phyloP scores from a whole-genome alignment of 2,329 filamentous ascomycete genomes.

The Phaeosphaeriaceae sp. region DNA sequence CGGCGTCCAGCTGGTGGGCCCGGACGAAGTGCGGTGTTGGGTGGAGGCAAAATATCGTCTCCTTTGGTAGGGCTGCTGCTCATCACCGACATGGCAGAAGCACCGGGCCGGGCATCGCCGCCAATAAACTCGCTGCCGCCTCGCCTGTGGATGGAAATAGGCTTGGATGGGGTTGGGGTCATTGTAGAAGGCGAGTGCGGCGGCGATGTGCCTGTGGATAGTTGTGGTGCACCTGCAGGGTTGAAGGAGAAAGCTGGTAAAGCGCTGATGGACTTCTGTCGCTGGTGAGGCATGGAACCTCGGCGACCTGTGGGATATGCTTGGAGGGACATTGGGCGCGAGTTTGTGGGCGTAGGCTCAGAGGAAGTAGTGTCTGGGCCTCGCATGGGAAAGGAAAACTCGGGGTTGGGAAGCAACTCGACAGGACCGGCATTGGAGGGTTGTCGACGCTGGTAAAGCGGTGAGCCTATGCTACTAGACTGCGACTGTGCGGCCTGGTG shows the following conservation, averaged over 20 bases:
- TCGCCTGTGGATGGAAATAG: slow-evolving; percentile 68
- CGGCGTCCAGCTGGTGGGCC: slow-evolving; percentile 63
- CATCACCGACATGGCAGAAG: slow-evolving; percentile 59
- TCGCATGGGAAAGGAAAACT: slow-evolving; percentile 57
- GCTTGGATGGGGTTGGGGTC: slow-evolving; percentile 58
- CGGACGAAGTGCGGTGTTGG: slow-evolving; percentile 57
- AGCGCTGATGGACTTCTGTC: slow-evolving; percentile 52
- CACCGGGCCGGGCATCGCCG: slow-evolving; percentile 62
- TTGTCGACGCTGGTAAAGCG: slow-evolving; percentile 46
- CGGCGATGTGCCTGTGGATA: slow-evolving; percentile 41
- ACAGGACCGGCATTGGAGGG: slow-evolving; percentile 42
- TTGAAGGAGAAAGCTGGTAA: slow-evolving; percentile 59
- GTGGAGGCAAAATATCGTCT: slow-evolving; percentile 63
- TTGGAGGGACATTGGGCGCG: slow-evolving; percentile 48
- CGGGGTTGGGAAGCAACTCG: slow-evolving; percentile 56
- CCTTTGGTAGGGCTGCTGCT: slow-evolving; percentile 74
- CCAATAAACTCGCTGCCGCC: slow-evolving; percentile 88
- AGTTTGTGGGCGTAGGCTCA: slow-evolving; percentile 41
- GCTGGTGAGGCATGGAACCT: slow-evolving; percentile 41
- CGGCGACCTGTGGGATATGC: slow-evolving; percentile 41
- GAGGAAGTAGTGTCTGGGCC: slow-evolving; percentile 35
- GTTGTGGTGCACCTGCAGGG: slow-evolving; percentile 47
- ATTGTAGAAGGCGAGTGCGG: slow-evolving; percentile 47
- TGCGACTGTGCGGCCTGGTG: slow-evolving; percentile 49
- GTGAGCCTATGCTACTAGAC: slow-evolving; percentile 41